Percentiles rank a stretch among this genome's conserved stretches.
Evolutionary conservation across 2,329 filamentous ascomycete species (phyloP).

Genomic region (Claviceps spartinae): DNA sequence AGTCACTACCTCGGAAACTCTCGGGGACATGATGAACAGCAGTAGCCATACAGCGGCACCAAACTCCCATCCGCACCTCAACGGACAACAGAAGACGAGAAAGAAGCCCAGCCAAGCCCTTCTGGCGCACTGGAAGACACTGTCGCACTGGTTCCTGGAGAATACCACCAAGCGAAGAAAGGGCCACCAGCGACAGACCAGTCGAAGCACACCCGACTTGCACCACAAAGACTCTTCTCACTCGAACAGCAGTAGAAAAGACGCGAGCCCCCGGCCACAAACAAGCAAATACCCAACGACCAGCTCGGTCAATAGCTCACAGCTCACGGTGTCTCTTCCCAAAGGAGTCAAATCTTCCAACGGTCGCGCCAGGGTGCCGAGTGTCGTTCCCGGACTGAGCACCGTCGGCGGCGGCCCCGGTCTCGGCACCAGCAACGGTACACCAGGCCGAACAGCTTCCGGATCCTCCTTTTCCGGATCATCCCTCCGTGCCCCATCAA

Average conservation of each 20-base stretch:
- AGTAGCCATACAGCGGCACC: conserved; percentile 11
- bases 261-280: conserved; percentile 43
- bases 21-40: conserved; percentile 15
- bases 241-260: conserved; percentile 30
- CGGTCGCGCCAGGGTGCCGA: conserved; percentile 25
- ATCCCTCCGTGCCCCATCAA: conserved; percentile 13
- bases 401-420: not conserved
- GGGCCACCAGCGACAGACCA: conserved; percentile 34
- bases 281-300: conserved; percentile 42
- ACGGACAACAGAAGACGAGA: conserved; percentile 31
- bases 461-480: conserved; percentile 11
- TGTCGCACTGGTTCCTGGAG: conserved; percentile 50
- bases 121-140: conserved; percentile 48
- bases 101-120: conserved; percentile 46
- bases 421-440: not conserved
- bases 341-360: conserved; percentile 36
- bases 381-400: conserved; percentile 6
- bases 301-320: conserved; percentile 17
- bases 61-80: conserved; percentile 9
- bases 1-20: conserved; percentile 50
- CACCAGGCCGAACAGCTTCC: conserved; percentile 12
- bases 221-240: conserved; percentile 32
- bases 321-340: conserved; percentile 31
- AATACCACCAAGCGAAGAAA: conserved; percentile 41
- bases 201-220: conserved; percentile 47